Evolutionary conservation across 148 eudicot species (phyloP).

Genomic region (Vaccinium macrocarpon): DNA sequence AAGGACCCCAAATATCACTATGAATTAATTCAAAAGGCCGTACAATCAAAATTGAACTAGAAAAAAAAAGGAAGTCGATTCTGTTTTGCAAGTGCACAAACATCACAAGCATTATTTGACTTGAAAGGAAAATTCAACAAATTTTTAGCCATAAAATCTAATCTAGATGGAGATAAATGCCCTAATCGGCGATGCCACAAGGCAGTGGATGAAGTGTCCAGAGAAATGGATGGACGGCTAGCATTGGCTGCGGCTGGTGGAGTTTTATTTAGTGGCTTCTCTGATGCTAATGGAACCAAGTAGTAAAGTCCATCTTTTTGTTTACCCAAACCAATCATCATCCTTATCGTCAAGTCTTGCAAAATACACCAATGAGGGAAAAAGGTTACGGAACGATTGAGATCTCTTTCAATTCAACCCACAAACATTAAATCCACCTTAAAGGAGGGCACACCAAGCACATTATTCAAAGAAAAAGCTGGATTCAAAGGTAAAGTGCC

Average conservation of each 20-base stretch:
- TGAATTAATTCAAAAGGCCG: not conserved
- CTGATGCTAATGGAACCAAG: not conserved
- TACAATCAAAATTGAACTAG: not conserved
- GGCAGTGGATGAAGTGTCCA: not conserved
- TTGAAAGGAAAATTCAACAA: not conserved
- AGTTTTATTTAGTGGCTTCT: not conserved
- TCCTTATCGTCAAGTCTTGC: slow-evolving; percentile 6
- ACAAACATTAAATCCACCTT: slow-evolving; percentile 1
- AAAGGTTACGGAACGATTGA: not conserved
- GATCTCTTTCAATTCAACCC: not conserved
- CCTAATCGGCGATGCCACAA: not conserved
- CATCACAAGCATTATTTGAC: not conserved
- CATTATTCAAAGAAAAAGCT: not conserved
- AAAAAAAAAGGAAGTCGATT: not conserved
- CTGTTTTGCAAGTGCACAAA: not conserved
- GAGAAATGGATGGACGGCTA: no score
- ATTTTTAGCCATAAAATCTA: not conserved
- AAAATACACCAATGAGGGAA: not conserved
- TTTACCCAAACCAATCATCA: slow-evolving; percentile 7
- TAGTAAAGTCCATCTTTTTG: slow-evolving; percentile 2
- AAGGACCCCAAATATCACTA: not conserved
- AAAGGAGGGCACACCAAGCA: not conserved
- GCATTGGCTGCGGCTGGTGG: not conserved
- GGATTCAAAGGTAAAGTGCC: not conserved
- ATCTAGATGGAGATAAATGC: not conserved